phyloP scores from a whole-genome alignment of 1,284 basidiomycete genomes.

The Naganishia liquefaciens region DNA sequence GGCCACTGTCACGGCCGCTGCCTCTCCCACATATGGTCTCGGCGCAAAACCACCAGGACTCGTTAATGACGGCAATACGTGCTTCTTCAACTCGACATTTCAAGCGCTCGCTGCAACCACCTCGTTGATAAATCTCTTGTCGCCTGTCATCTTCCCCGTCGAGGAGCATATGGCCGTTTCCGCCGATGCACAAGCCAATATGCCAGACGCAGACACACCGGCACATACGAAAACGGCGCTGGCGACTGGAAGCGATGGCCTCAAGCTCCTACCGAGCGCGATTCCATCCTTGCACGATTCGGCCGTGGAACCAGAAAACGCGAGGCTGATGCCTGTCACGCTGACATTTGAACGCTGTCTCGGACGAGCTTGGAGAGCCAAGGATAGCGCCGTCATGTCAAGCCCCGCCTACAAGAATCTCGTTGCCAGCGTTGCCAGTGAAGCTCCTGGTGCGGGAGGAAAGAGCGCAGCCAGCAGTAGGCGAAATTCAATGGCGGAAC shows the following conservation, averaged over 20 bases:
- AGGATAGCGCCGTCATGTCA: conserved; percentile 40
- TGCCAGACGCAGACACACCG: conserved; percentile 43
- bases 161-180: not conserved
- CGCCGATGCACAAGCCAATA: not conserved
- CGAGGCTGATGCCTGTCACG: conserved; percentile 48
- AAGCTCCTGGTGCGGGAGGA: conserved; percentile 17
- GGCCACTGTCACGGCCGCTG: conserved; percentile 26
- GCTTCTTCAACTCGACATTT: conserved; percentile 88
- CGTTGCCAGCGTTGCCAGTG: conserved; percentile 10
- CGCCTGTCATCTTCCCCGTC: conserved; percentile 42
- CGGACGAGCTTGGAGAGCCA: conserved; percentile 49
- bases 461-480: conserved; percentile 28
- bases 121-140: conserved; percentile 60
- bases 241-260: conserved; percentile 26
- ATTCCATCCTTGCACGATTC: conserved; percentile 49
- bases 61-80: conserved; percentile 84
- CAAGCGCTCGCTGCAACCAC: conserved; percentile 58
- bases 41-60: conserved; percentile 59
- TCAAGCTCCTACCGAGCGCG: conserved; percentile 36
- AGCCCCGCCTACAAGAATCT: conserved; percentile 13
- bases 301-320: conserved; percentile 48
- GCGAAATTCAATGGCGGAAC: conserved; percentile 32
- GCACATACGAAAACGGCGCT: conserved; percentile 37
- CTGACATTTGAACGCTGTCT: conserved; percentile 47
- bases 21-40: conserved; percentile 18